Evolutionary conservation across 768 basidiomycete species (phyloP), one percentile per base, ranked within the genome.

Genomic region (Antrodiella citrinella): DNA sequence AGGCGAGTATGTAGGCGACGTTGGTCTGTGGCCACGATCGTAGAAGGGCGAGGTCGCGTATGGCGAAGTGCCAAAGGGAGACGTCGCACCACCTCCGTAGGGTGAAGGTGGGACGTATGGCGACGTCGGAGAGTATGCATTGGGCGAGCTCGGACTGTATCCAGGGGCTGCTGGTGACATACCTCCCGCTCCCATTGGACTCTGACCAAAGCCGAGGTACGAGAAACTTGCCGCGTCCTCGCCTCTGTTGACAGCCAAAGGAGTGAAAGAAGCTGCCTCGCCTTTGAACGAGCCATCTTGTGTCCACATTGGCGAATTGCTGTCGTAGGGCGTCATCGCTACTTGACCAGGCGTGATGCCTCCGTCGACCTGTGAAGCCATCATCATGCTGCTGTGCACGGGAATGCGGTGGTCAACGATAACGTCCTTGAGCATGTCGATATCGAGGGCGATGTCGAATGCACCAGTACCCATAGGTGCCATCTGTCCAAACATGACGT

Each of bases 401-500:
- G 91, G 91, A 15, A 96, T 73, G 21, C 93, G 87, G 62, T 95
- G 92, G 65, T 99, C 96, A 45, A 97, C 88, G 49, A 97, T 92
- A 38, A 96, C 94, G 52, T 98, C 95, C 74, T 96, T 96, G 60
- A 99, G 74, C 92, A 98, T 95, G 57, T 94, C 89, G 60, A 97
- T 90, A 66, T 99, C 96, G 45, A 99, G 77, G 0, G 91, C 86
- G 45, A 99, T 89, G 45, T 98, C 95, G 62, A 95, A 97, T 5
- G 91, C 80, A 12, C 96, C 96, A 0, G 96, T 97, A 47, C 96
- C 96, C 93, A 99, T 97, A 0, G 94, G 94, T n/a, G 95, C 94
- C 81, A 98, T 88, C 70, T 98, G 96, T 15, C 96, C 96, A 59
- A 99, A 91, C 77, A 99, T 83, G 39, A 99, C 92, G 61, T 97